phyloP scores from a whole-genome alignment of 352 stramenopile genomes.

The Elongisporangium prolatum region DNA sequence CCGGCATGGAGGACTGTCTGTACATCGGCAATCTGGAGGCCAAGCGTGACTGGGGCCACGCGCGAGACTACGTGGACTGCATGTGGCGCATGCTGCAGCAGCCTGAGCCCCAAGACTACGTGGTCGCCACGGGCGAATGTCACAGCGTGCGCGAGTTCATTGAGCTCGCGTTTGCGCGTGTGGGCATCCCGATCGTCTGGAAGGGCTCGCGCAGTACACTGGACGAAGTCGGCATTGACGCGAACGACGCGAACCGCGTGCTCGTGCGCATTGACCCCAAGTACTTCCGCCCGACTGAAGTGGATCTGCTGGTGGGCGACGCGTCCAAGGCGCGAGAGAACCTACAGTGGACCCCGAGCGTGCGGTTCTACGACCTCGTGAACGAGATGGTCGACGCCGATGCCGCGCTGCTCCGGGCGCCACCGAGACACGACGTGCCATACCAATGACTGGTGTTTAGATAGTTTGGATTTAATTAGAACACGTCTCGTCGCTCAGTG shows the following conservation, averaged over 20 bases:
- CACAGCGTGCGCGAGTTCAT: conserved; percentile 98
- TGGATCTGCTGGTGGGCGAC: conserved; percentile 96
- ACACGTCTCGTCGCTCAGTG: conserved; percentile 50
- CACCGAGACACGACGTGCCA: background rate
- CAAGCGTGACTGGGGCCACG: conserved; percentile 98
- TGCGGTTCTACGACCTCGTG: conserved; percentile 92
- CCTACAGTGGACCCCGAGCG: conserved; percentile 91
- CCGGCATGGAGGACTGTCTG: conserved; percentile 91
- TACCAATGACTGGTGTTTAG: background rate
- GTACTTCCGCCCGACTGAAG: conserved; percentile 98
- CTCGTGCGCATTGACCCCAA: conserved; percentile 94
- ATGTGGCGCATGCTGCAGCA: conserved; percentile 99
- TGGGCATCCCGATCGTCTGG: conserved; percentile 91
- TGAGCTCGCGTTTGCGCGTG: conserved; percentile 92
- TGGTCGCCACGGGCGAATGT: conserved; percentile 93
- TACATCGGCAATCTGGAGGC: conserved; percentile 98
- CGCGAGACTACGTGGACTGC: conserved; percentile 97
- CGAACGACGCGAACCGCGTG: conserved; percentile 77
- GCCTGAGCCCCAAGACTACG: conserved; percentile 63
- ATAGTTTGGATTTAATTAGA: conserved; percentile 22
- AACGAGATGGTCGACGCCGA: conserved; percentile 96
- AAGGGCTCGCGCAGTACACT: conserved; percentile 84
- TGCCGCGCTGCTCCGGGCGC: conserved; percentile 14
- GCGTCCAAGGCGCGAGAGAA: conserved; percentile 90
- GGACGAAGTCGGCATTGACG: conserved; percentile 93